phyloP scores from a whole-genome alignment of 139 green algal genomes.

The Dunaliella sp. region DNA sequence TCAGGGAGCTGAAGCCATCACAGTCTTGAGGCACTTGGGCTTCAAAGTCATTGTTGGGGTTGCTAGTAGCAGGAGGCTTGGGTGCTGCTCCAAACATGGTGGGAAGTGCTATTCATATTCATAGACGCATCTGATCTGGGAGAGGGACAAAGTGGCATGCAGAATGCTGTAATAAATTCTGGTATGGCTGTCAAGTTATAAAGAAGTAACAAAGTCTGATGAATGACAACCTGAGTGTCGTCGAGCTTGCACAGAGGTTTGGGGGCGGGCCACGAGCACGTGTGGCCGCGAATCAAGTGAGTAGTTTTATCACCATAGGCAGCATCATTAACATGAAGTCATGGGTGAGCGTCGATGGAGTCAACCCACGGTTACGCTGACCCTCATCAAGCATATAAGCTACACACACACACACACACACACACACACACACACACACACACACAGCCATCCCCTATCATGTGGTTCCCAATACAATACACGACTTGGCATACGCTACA shows the following conservation, averaged over 20 bases:
- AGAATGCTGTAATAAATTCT: too few species aligned
- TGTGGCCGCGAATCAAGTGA: not conserved
- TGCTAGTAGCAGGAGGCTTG: conserved; percentile 37
- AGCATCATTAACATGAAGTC: too few species aligned
- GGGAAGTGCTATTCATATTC: not conserved
- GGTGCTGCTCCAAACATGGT: conserved; percentile 44
- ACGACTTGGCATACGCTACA: too few species aligned
- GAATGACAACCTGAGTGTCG: not conserved
- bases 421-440: not conserved
- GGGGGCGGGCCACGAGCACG: too few species aligned
- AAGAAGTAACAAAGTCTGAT: not conserved
- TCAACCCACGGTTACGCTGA: too few species aligned
- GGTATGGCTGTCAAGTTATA: not conserved
- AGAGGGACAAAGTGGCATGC: too few species aligned
- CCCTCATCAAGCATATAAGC: not conserved
- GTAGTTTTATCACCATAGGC: too few species aligned
- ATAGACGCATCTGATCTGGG: too few species aligned
- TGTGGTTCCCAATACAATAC: too few species aligned
- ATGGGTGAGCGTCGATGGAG: too few species aligned
- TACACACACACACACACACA: not conserved
- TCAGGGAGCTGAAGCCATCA: conserved; percentile 83
- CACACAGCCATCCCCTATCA: too few species aligned
- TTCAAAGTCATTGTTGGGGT: conserved; percentile 83
- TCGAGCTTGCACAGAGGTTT: not conserved
- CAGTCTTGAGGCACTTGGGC: conserved; percentile 52